These are phyloP conservation scores for Raddia distichophylla DNA, from an alignment of 176 grass and related monocot genomes.

Conservation along the genomic window DNA sequence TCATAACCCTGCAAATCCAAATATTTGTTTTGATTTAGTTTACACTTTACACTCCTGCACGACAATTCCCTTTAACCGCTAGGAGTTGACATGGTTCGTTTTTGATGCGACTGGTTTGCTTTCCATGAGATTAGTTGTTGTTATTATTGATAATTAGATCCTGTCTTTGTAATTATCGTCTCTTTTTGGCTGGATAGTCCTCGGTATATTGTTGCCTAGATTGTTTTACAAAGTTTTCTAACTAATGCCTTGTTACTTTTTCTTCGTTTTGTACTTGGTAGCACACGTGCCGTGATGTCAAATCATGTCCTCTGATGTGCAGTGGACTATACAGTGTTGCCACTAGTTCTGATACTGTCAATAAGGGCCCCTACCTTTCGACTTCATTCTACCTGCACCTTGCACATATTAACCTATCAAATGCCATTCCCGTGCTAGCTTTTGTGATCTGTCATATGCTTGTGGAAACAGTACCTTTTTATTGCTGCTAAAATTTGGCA, in stretches of 20 bases:
- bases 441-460: constrained; percentile 11
- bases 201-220: not conserved
- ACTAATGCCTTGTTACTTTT: not conserved
- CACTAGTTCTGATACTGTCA: constrained; percentile 39
- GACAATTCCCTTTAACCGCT: not conserved
- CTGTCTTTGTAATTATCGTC: not conserved
- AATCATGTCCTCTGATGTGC: constrained; percentile 49
- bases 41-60: not conserved
- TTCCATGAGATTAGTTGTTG: not conserved
- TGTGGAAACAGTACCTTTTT: constrained; percentile 1
- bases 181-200: constrained; percentile 19
- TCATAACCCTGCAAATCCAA: not conserved
- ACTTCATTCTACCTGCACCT: constrained; percentile 40
- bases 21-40: not conserved
- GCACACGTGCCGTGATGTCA: constrained; percentile 35
- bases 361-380: constrained; percentile 44
- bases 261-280: not conserved
- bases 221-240: constrained; percentile 6
- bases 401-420: constrained; percentile 33
- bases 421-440: constrained; percentile 23
- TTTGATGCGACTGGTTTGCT: not conserved
- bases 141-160: not conserved
- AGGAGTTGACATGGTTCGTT: not conserved
- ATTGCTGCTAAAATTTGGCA: not conserved
- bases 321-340: constrained; percentile 37